Evolutionary conservation across 495 filamentous ascomycete species (phyloP), one percentile per base, ranked within the genome.

Genomic region (Achaetomiella virescens): DNA sequence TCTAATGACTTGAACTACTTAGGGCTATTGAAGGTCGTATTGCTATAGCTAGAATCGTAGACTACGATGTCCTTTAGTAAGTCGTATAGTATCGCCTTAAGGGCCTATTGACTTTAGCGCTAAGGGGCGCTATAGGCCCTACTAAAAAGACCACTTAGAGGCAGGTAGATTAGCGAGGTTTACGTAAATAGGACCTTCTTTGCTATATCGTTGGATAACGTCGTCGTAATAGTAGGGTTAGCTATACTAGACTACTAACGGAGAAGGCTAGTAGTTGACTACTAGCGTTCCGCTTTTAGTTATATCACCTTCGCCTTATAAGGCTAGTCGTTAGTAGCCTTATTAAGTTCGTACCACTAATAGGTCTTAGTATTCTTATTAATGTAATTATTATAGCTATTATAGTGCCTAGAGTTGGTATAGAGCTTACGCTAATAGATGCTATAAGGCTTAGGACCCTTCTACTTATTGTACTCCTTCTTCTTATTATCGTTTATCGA

Each of bases 71-170:
- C 31, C n/a, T n/a, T 33, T 1, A 22, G 8, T 1, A 20, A 2
- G 3, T 7, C 2, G 2, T 2, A 11, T 18, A 8, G 2, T 3
- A 24, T 49, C 9, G 18, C 33, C 47, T 49, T 37, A 6, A 38
- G 3, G 47, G 47, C 47, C 47, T 49, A 10, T 49, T 49, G 47
- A 49, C 47, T 49, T 49, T 20, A 31, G 44, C 24, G 14, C 15
- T 46, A 17, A 21, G 17, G 1, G 1, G 18, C 40, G 17, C 40
- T 11, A 6, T 8, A 17, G 40, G 40, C 40, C 40, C 10, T 10
- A 7, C 27, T 31, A 9, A 31, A 31, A 31, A 31, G 27, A 4
- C 27, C 5, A 31, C 5, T 38, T 15, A n/a, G 3, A 3, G 36
- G 15, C 14, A 15, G 0, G 10, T 6, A 46, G 14, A n/a, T n/a